phyloP scores from a whole-genome alignment of 352 stramenopile genomes.

The Phytophthora fragariae region DNA sequence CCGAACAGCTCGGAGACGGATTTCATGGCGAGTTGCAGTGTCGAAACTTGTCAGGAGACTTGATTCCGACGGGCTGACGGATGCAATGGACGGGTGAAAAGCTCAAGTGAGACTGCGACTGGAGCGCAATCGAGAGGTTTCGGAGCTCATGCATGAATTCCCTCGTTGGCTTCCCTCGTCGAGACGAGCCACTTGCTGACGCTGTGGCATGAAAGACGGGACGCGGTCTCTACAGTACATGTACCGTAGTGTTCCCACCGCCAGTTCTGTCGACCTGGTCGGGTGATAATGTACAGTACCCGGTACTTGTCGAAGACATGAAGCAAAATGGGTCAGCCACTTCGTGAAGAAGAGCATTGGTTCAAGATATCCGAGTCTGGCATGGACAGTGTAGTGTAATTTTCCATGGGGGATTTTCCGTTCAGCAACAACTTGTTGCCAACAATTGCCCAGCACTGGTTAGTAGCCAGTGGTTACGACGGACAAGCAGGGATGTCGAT shows the following conservation, averaged over 20 bases:
- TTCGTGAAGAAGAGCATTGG: too few relatives aligned
- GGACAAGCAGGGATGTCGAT: too few relatives aligned
- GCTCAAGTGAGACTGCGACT: not conserved
- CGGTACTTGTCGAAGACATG: too few relatives aligned
- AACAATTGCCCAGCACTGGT: too few relatives aligned
- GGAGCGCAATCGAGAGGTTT: not conserved
- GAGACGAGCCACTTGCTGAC: slow-evolving; percentile 5
- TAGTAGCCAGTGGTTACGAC: too few relatives aligned
- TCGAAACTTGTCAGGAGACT: slow-evolving; percentile 1
- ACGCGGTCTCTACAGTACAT: not conserved
- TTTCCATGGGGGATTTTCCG: too few relatives aligned
- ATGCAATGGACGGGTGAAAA: not conserved
- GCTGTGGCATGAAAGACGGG: not conserved
- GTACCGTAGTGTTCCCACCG: not conserved
- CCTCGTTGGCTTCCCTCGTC: not conserved
- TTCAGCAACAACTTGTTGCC: too few relatives aligned
- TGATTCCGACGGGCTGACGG: not conserved
- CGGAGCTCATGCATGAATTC: too few relatives aligned
- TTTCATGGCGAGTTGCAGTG: slow-evolving; percentile 11
- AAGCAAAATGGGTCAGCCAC: too few relatives aligned
- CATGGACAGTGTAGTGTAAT: too few relatives aligned
- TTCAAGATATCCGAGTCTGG: too few relatives aligned
- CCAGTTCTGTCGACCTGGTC: not conserved
- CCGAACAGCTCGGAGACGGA: slow-evolving; percentile 4
- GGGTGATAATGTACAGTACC: too few relatives aligned